phyloP scores from a whole-genome alignment of 495 filamentous ascomycete species.

The Neurospora sp. region DNA sequence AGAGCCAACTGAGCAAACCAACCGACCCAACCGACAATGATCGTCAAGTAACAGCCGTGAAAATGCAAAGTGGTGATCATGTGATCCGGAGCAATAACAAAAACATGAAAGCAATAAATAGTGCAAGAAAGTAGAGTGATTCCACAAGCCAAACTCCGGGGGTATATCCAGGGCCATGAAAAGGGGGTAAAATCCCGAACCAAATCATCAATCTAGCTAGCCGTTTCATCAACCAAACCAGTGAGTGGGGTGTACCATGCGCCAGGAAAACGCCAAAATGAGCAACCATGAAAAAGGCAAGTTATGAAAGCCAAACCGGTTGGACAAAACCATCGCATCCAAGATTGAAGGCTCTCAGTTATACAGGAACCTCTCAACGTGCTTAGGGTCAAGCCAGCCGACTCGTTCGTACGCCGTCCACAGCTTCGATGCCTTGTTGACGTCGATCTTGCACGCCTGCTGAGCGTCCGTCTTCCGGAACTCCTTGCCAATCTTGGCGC shows the following conservation, averaged over 20 bases:
- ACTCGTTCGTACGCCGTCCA: constrained; percentile 88
- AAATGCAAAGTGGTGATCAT: background rate
- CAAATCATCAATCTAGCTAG: background rate
- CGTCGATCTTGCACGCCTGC: constrained; percentile 94
- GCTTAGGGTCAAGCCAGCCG: constrained; percentile 68
- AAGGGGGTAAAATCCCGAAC: background rate
- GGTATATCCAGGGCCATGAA: background rate
- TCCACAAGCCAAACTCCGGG: background rate
- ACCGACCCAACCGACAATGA: background rate
- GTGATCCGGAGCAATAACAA: constrained; percentile 1
- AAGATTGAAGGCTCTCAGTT: background rate
- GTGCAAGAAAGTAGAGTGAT: background rate
- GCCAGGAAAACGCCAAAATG: background rate
- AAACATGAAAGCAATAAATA: background rate
- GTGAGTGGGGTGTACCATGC: background rate
- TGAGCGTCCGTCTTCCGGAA: constrained; percentile 98
- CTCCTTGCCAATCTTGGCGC: constrained; percentile 63
- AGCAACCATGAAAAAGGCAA: background rate
- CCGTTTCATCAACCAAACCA: background rate
- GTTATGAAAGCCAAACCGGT: constrained; percentile 1
- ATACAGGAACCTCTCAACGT: constrained; percentile 45
- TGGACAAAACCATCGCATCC: constrained; percentile 5
- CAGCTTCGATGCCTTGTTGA: constrained; percentile 95
- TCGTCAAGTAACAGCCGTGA: background rate
- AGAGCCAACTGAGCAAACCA: background rate